Conservation (phyloP, 768 basidiomycete genomes). For the Amanita pallidorosea region DNA sequence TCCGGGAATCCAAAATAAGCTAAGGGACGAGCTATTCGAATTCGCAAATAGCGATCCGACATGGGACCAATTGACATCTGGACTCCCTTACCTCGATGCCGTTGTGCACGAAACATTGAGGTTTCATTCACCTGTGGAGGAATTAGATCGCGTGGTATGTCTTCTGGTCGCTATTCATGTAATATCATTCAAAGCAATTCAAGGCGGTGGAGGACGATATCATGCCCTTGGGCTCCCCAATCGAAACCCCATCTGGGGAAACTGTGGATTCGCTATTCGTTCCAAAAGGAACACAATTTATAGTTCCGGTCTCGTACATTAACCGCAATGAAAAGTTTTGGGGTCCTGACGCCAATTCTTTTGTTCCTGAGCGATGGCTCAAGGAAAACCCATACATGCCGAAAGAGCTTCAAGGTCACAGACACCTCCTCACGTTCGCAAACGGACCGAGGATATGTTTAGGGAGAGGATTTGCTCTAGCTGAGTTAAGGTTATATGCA, state of each 20-base stretch:
- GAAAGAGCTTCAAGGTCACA: slow-evolving; percentile 23
- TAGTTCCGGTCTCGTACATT: slow-evolving; percentile 24
- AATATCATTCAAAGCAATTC: background rate
- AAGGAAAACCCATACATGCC: slow-evolving; percentile 14
- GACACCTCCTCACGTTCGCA: slow-evolving; percentile 31
- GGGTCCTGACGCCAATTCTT: slow-evolving; percentile 32
- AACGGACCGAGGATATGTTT: slow-evolving; percentile 35
- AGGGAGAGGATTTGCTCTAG: slow-evolving; percentile 27
- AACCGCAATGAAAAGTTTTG: slow-evolving; percentile 30
- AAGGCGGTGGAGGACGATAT: slow-evolving; percentile 28
- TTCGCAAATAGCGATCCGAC: slow-evolving; percentile 18
- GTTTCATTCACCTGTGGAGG: slow-evolving; percentile 22
- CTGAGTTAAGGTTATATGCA: slow-evolving; percentile 4
- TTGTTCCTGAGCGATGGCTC: slow-evolving; percentile 34
- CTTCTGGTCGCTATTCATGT: background rate
- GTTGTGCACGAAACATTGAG: slow-evolving; percentile 28
- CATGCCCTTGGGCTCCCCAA: slow-evolving; percentile 24
- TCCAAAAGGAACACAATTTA: slow-evolving; percentile 23
- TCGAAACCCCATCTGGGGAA: slow-evolving; percentile 17
- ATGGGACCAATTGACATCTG: slow-evolving; percentile 30
- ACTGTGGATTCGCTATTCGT: slow-evolving; percentile 22
- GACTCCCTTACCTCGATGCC: slow-evolving; percentile 33
- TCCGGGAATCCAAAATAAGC: slow-evolving; percentile 9
- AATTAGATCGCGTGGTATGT: slow-evolving; percentile 21
- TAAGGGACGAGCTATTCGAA: slow-evolving; percentile 12